A percentile compares a stretch with the other conserved stretches of the same genome.
These are phyloP conservation scores for Polygonum aviculare DNA, from an alignment of 148 eudicot genomes.

Conservation along the genomic window DNA sequence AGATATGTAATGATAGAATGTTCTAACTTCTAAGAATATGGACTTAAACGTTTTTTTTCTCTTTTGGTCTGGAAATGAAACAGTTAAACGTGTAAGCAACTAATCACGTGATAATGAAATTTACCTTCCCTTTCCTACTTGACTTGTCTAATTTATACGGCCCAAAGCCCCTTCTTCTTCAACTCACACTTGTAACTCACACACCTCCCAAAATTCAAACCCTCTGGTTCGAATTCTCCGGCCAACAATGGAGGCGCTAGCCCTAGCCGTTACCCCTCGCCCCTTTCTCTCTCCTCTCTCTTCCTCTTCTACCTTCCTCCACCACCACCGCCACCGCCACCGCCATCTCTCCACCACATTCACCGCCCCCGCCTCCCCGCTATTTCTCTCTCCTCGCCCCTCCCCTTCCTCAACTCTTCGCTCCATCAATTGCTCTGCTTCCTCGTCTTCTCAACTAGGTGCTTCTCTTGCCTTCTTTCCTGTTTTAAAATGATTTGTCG, in stretches of 20 bases:
- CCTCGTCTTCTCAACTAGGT: background rate
- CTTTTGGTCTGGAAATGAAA: too few species aligned
- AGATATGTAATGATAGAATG: too few species aligned
- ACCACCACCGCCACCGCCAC: background rate
- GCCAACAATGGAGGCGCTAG: conserved; percentile 1
- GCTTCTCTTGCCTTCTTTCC: background rate
- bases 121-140: too few species aligned
- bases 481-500: background rate
- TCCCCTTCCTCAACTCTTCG: background rate
- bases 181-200: background rate
- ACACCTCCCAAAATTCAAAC: background rate
- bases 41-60: too few species aligned
- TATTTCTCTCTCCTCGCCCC: background rate
- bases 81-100: too few species aligned
- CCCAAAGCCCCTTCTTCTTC: background rate
- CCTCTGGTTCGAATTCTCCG: background rate
- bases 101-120: too few species aligned
- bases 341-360: background rate
- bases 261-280: conserved; percentile 1
- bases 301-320: background rate
- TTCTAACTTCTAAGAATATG: too few species aligned
- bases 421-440: background rate
- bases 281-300: background rate
- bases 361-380: background rate
- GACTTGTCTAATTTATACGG: background rate